Evolutionary conservation across 805 yeast genomes (phyloP).

Genomic region (Nakazawaea anatomiae): DNA sequence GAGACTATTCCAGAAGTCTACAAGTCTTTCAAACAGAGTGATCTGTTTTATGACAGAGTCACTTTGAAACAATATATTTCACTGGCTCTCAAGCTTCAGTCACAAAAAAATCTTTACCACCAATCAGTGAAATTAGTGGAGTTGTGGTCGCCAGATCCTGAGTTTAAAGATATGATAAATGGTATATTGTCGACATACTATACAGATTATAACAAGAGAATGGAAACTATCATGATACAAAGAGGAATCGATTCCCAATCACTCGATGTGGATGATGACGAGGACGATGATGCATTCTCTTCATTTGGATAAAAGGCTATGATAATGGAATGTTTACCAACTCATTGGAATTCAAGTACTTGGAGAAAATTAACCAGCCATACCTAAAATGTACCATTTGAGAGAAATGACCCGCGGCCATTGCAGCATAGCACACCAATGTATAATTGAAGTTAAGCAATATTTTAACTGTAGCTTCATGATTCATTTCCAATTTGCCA

Average conservation of each 20-base stretch:
- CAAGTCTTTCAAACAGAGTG: slow-evolving; percentile 15
- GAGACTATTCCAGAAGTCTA: slow-evolving; percentile 13
- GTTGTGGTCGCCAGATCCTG: slow-evolving; percentile 17
- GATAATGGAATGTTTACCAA: slow-evolving; percentile 27
- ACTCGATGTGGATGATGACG: slow-evolving; percentile 6
- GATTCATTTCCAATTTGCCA: slow-evolving; percentile 8
- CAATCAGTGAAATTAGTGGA: slow-evolving; percentile 23
- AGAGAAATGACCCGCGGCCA: slow-evolving; percentile 76
- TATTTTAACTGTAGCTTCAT: slow-evolving; percentile 27
- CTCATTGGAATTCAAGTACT: slow-evolving; percentile 76
- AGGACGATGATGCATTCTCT: slow-evolving; percentile 12
- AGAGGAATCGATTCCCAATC: background rate
- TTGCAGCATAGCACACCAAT: slow-evolving; percentile 51
- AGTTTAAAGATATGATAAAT: slow-evolving; percentile 16
- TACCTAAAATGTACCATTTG: slow-evolving; percentile 96
- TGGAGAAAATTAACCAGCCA: slow-evolving; percentile 75
- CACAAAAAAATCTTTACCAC: slow-evolving; percentile 14
- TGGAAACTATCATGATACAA: slow-evolving; percentile 8
- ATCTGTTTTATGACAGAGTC: slow-evolving; percentile 15
- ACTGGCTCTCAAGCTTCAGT: slow-evolving; percentile 2
- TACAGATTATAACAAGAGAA: slow-evolving; percentile 14
- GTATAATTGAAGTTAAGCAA: slow-evolving; percentile 33
- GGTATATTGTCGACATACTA: slow-evolving; percentile 14
- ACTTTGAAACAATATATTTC: slow-evolving; percentile 6
- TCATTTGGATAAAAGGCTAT: background rate